A percentile compares a stretch with the other conserved stretches of the same genome.
Evolutionary conservation across 805 yeast genomes (phyloP).

Genomic region (Vanderwaltozyma tropicalis): DNA sequence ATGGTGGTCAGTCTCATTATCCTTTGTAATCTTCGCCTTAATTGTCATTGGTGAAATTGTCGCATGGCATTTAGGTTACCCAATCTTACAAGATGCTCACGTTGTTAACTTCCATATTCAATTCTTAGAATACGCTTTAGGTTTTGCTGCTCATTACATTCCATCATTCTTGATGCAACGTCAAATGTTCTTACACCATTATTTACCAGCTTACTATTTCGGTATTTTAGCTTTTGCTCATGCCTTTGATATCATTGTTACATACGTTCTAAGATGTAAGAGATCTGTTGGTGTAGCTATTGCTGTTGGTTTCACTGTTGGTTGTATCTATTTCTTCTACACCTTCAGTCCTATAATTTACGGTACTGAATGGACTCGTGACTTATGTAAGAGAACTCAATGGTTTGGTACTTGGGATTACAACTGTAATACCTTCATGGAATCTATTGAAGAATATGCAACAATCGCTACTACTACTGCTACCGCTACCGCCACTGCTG

Average conservation of each 20-base stretch:
- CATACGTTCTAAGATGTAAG: slow-evolving; percentile 33
- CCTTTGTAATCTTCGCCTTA: slow-evolving; percentile 39
- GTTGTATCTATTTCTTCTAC: slow-evolving; percentile 46
- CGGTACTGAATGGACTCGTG: slow-evolving; percentile 71
- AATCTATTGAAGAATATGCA: slow-evolving; percentile 17
- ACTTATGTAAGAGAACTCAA: slow-evolving; percentile 51
- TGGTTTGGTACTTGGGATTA: slow-evolving; percentile 74
- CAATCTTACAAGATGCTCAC: slow-evolving; percentile 38
- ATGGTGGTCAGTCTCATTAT: slow-evolving; percentile 62
- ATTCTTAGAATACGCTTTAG: slow-evolving; percentile 48
- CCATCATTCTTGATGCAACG: slow-evolving; percentile 83
- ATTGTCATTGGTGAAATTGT: slow-evolving; percentile 36
- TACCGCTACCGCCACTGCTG: neutral
- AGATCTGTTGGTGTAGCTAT: slow-evolving; percentile 36
- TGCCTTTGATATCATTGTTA: slow-evolving; percentile 41
- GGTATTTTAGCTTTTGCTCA: slow-evolving; percentile 69
- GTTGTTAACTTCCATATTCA: slow-evolving; percentile 57
- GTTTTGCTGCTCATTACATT: slow-evolving; percentile 63
- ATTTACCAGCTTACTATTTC: slow-evolving; percentile 85
- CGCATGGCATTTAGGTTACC: slow-evolving; percentile 57
- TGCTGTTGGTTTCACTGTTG: slow-evolving; percentile 39
- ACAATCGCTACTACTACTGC: slow-evolving; percentile 2
- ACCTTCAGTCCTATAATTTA: slow-evolving; percentile 64
- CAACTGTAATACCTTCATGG: slow-evolving; percentile 55
- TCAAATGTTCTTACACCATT: slow-evolving; percentile 86